Evolutionary conservation across 2,329 filamentous ascomycete genomes (phyloP).

Genomic region (Hypoxylon sp.): DNA sequence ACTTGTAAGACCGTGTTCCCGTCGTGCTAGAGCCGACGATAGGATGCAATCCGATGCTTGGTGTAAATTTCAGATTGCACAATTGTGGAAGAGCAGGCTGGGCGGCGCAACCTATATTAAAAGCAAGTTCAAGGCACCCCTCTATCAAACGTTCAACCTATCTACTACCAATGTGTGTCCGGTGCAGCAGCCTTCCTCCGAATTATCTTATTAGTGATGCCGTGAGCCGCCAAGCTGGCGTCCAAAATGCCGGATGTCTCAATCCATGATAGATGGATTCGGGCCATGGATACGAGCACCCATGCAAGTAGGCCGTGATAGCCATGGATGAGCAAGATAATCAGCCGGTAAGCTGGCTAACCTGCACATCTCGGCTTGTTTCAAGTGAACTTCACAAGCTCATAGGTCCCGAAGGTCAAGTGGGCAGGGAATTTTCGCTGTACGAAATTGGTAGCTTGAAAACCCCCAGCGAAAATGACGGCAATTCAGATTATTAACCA

Average conservation of each 20-base stretch:
- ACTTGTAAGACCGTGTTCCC: slow-evolving; percentile 43
- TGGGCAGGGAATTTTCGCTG: slow-evolving; percentile 30
- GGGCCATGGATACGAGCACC: slow-evolving; percentile 32
- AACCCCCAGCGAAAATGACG: slow-evolving; percentile 21
- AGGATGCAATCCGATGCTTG: slow-evolving; percentile 31
- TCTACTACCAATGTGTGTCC: slow-evolving; percentile 32
- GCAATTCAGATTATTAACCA: slow-evolving; percentile 22
- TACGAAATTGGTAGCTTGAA: slow-evolving; percentile 34
- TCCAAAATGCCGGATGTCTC: slow-evolving; percentile 39
- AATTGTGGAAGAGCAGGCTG: slow-evolving; percentile 37
- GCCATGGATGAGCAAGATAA: slow-evolving; percentile 40
- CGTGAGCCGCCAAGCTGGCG: slow-evolving; percentile 40
- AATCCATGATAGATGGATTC: slow-evolving; percentile 42
- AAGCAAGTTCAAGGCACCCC: slow-evolving; percentile 27
- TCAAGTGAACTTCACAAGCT: slow-evolving; percentile 38
- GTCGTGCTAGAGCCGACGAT: slow-evolving; percentile 37
- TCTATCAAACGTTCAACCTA: slow-evolving; percentile 28
- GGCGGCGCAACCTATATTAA: slow-evolving; percentile 40
- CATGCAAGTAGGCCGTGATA: slow-evolving; percentile 33
- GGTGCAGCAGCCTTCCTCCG: slow-evolving; percentile 26
- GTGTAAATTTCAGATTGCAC: slow-evolving; percentile 44
- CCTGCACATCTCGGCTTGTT: slow-evolving; percentile 41
- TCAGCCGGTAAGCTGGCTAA: slow-evolving; percentile 38
- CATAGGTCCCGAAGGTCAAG: slow-evolving; percentile 21
- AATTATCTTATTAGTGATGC: slow-evolving; percentile 40